A percentile compares a stretch with the other conserved stretches of the same genome.
Evolutionary conservation across 805 yeast genomes (phyloP).

Genomic region (Saccharomycopsis schoenii): DNA sequence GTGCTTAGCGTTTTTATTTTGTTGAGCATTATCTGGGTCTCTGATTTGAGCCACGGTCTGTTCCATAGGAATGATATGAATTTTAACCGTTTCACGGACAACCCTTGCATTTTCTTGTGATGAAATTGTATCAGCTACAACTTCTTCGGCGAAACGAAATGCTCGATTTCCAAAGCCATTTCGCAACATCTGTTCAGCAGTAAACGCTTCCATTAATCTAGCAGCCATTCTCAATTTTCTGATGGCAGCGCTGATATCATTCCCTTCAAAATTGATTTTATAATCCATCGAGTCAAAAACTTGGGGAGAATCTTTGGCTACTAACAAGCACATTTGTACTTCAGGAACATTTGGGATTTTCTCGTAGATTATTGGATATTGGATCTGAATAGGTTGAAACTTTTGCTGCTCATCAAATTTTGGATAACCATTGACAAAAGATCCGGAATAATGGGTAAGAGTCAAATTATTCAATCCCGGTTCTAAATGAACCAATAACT

Average conservation of each 20-base stretch:
- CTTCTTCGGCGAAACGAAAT: constrained; percentile 66
- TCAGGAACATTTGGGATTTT: constrained; percentile 62
- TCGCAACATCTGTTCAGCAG: constrained; percentile 79
- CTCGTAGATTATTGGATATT: constrained; percentile 35
- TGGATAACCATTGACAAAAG: constrained; percentile 27
- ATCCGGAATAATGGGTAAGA: constrained; percentile 38
- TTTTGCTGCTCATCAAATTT: constrained; percentile 4
- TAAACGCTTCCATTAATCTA: constrained; percentile 82
- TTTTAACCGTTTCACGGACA: constrained; percentile 47
- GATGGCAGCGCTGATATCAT: constrained; percentile 60
- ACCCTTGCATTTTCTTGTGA: constrained; percentile 29
- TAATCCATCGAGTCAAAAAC: constrained; percentile 59
- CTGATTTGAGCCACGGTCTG: constrained; percentile 62
- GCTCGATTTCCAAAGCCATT: constrained; percentile 71
- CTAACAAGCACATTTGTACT: constrained; percentile 65
- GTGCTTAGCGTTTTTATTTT: constrained; percentile 60
- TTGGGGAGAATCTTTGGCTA: constrained; percentile 69
- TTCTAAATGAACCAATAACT: constrained; percentile 60
- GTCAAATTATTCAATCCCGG: constrained; percentile 55
- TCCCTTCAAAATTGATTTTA: constrained; percentile 43
- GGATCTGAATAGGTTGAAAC: constrained; percentile 11
- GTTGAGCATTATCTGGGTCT: constrained; percentile 79
- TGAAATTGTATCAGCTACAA: constrained; percentile 41
- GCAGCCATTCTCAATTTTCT: constrained; percentile 72
- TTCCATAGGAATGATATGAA: constrained; percentile 67